Evolutionary conservation across 306 rosid genomes (phyloP).

Genomic region (Prunus mira): DNA sequence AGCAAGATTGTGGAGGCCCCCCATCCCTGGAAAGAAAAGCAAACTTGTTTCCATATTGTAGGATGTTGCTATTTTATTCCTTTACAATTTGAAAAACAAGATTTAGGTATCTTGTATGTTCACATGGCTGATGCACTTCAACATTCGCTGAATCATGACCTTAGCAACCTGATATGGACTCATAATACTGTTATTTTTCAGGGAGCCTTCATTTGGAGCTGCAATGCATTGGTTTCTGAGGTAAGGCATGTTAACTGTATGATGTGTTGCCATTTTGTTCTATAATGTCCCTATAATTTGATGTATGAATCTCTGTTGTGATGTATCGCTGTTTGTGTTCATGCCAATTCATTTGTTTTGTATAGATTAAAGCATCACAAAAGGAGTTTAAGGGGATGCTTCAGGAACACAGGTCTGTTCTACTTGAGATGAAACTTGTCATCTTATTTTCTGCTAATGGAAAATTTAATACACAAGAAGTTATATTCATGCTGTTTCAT

Average conservation of each 20-base stretch:
- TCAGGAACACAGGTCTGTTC: slow-evolving; percentile 70
- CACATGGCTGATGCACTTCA: neutral
- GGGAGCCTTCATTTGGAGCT: slow-evolving; percentile 97
- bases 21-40: neutral
- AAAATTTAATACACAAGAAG: neutral
- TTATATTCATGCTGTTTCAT: slow-evolving; percentile 3
- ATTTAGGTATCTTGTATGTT: neutral
- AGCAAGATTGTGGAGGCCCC: neutral
- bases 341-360: slow-evolving; percentile 12
- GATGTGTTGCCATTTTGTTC: neutral
- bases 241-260: slow-evolving; percentile 38
- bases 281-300: neutral
- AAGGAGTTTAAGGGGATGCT: slow-evolving; percentile 86
- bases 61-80: neutral
- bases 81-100: neutral
- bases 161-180: neutral
- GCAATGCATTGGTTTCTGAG: slow-evolving; percentile 83
- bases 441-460: slow-evolving; percentile 18
- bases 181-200: slow-evolving; percentile 29
- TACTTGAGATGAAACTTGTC: slow-evolving; percentile 24
- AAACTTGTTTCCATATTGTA: neutral
- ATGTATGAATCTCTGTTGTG: neutral
- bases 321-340: neutral
- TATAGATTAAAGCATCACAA: slow-evolving; percentile 73
- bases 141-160: neutral